These are phyloP conservation scores for Catenaria anguillulae DNA, from an alignment of 371 early-diverging fungal species.

Conservation along the genomic window DNA sequence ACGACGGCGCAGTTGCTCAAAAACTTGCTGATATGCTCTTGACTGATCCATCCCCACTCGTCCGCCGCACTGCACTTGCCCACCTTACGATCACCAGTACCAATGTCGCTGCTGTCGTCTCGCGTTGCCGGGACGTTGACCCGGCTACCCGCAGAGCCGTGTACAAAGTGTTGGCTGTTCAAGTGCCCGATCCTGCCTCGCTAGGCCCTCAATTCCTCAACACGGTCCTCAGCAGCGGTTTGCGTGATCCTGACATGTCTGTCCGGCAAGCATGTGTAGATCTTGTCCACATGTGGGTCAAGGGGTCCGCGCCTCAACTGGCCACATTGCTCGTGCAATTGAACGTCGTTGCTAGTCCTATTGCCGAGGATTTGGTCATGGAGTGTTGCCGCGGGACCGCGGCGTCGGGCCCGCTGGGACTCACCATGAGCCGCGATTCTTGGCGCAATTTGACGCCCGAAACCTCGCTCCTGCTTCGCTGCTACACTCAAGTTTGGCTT, in stretches of 20 bases:
- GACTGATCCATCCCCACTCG: neutral
- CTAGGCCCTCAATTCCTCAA: neutral
- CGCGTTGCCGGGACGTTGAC: conserved; percentile 6
- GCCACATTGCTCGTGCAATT: neutral
- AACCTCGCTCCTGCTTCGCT: neutral
- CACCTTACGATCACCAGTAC: neutral
- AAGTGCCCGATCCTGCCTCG: neutral
- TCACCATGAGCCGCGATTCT: neutral
- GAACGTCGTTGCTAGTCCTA: neutral
- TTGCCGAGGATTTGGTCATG: neutral
- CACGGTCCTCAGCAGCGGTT: neutral
- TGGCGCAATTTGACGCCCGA: conserved; percentile 6
- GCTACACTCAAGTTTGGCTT: neutral
- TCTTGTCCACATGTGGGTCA: neutral
- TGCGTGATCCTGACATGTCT: neutral
- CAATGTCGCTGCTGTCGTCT: neutral
- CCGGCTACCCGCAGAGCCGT: neutral
- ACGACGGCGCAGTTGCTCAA: neutral
- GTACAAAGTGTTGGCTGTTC: neutral
- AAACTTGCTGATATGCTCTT: neutral
- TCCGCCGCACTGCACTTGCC: neutral
- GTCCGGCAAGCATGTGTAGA: neutral
- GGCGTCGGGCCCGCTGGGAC: neutral
- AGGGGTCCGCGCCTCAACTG: neutral
- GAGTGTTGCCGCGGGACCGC: neutral